A percentile compares a stretch with the other conserved stretches of the same genome.
Conservation (phyloP, 176 grass and related monocot species). For the Triticum aestivum region DNA sequence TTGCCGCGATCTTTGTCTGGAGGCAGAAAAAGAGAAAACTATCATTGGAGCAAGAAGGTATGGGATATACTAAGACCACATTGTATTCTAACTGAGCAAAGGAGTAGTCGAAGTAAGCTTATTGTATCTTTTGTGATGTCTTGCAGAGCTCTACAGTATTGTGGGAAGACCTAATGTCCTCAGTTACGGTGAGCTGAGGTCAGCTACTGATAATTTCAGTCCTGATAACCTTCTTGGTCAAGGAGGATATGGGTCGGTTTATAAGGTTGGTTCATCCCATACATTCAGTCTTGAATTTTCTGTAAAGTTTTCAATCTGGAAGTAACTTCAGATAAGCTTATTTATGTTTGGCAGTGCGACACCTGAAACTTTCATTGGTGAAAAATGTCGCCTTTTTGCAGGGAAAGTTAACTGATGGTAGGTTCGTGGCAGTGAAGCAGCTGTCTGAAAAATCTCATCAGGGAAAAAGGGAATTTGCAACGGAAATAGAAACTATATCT, state of each 20-base stretch:
- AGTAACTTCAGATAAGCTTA: neutral
- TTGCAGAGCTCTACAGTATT: conserved; percentile 62
- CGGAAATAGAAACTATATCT: conserved; percentile 93
- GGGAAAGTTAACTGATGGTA: conserved; percentile 78
- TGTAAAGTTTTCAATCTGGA: neutral
- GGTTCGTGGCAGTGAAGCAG: conserved; percentile 74
- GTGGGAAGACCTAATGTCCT: conserved; percentile 61
- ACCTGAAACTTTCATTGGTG: conserved; percentile 4
- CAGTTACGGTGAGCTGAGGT: conserved; percentile 65
- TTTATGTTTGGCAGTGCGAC: neutral
- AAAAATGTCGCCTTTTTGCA: conserved; percentile 27
- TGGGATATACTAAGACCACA: neutral
- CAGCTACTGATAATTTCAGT: conserved; percentile 70
- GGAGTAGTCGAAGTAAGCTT: neutral
- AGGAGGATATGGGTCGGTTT: conserved; percentile 86
- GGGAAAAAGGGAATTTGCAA: conserved; percentile 71
- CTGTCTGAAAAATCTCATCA: conserved; percentile 71
- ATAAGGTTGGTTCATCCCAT: conserved; percentile 52
- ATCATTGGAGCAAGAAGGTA: conserved; percentile 50
- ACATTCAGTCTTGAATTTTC: neutral
- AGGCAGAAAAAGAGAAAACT: conserved; percentile 46
- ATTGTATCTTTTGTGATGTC: conserved; percentile 12
- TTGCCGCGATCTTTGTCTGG: conserved; percentile 48
- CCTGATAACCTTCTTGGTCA: conserved; percentile 71
- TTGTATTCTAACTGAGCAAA: neutral